Evolutionary conservation across 306 rosid species (phyloP), one percentile per base, ranked within the genome.

Genomic region (Amphicarpaea edgeworthii): DNA sequence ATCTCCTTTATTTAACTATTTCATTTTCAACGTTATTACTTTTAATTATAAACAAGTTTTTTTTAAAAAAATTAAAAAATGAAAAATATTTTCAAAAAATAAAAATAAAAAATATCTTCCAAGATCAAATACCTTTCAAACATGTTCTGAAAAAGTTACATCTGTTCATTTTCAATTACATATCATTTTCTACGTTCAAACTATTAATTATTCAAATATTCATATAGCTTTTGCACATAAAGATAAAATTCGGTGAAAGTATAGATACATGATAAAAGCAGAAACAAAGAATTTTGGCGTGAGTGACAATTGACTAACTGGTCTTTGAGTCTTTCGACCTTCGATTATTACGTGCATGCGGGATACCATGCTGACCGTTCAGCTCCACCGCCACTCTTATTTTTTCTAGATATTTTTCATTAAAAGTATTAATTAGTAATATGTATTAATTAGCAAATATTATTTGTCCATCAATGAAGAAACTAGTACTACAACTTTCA

Each of bases 271-370:
- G 26, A 19, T 17, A 40, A 64, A 38, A 63, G 21, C 1, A 40
- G 9, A 64, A 38, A 19, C 4, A 66, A 42, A 38, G 54, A 23
- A 66, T 42, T 6, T 12, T 37, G 42, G 45, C 45, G 12, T 20
- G 28, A 19, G 14, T 17, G 23, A 51, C 58, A 17, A 19, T 16
- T 17, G 23, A 51, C 58, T 19, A 19, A 51, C 12, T 0, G 24
- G 1, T 19, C 26, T 17, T 47, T n/a, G 8, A 47, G 49, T 15
- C 19, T 46, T 16, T 50, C 5, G 1, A 16, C 23, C 28, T 41
- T 59, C n/a, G 64, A 59, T 11, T 26, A 59, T 59, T 59, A 53
- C 59, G 12, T 53, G 59, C 62, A 55, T 55, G 62, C 62, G 62
- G 60, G n/a, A 53, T 53, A 59, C 38, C 9, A 8, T 3, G 12